phyloP scores from a whole-genome alignment of 2,329 filamentous ascomycete genomes.

The Escovopsis weberi region DNA sequence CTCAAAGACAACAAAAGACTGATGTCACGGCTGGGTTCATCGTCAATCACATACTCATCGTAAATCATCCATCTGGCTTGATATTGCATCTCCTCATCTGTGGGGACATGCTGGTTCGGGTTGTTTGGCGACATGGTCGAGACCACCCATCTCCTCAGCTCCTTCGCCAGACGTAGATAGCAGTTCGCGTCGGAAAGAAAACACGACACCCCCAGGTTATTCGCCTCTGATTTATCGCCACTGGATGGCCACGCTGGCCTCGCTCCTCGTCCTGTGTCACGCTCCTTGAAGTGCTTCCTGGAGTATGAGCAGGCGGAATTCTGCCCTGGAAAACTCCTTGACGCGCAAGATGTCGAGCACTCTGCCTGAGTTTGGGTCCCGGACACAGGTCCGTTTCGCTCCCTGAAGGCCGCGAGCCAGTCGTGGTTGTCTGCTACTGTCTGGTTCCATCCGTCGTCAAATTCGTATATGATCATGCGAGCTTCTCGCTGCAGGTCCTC shows the following conservation, averaged over 20 bases:
- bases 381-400: slow-evolving; percentile 23
- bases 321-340: background rate
- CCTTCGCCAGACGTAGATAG: slow-evolving; percentile 39
- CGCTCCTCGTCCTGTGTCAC: too few species aligned
- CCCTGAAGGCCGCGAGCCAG: slow-evolving; percentile 40
- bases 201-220: slow-evolving; percentile 17
- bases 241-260: background rate
- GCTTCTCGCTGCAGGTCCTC: slow-evolving; percentile 41
- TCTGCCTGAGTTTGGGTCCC: background rate
- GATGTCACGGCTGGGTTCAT: background rate
- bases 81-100: slow-evolving; percentile 47
- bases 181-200: slow-evolving; percentile 48
- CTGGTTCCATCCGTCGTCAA: slow-evolving; percentile 49
- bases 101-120: slow-evolving; percentile 42
- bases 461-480: slow-evolving; percentile 47
- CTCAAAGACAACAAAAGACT: background rate
- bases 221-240: background rate
- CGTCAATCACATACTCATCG: slow-evolving; percentile 34
- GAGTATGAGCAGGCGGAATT: background rate
- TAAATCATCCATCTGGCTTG: slow-evolving; percentile 50
- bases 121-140: slow-evolving; percentile 44
- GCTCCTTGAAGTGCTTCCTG: background rate
- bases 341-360: too few species aligned
- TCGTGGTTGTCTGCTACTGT: slow-evolving; percentile 42
- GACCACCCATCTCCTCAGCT: slow-evolving; percentile 37